phyloP scores from a whole-genome alignment of 352 stramenopile genomes.

The Blastocystis hominis region DNA sequence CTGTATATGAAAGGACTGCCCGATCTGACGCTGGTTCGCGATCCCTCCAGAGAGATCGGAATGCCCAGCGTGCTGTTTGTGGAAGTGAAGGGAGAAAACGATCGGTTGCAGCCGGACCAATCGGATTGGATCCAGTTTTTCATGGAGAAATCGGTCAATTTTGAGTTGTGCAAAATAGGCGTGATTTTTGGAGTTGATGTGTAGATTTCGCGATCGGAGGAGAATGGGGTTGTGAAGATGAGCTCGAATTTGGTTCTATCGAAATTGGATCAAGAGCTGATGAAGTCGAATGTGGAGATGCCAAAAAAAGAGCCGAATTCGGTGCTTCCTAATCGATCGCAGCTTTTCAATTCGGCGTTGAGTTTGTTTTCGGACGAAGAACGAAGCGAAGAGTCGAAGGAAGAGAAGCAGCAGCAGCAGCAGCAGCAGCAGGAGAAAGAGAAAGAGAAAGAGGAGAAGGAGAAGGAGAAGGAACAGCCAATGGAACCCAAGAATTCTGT shows the following conservation, averaged over 20 bases:
- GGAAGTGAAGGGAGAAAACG: constrained; percentile 18
- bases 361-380: background rate
- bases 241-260: background rate
- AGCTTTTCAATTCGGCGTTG: background rate
- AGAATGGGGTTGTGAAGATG: background rate
- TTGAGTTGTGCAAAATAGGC: background rate
- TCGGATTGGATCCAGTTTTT: background rate
- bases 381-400: background rate
- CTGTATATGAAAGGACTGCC: background rate
- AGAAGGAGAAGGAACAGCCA: background rate
- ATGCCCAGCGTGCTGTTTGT: constrained; percentile 22
- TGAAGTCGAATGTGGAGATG: background rate
- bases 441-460: background rate
- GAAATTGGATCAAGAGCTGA: background rate
- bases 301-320: background rate
- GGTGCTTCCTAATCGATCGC: background rate
- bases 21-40: background rate
- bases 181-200: background rate
- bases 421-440: background rate
- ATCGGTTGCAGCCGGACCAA: background rate
- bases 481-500: no score
- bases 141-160: background rate
- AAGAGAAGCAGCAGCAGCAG: background rate
- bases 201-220: background rate
- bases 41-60: background rate